These are phyloP conservation scores for Tetraselmis chui DNA, from an alignment of 139 green algal species.

Conservation along the genomic window DNA sequence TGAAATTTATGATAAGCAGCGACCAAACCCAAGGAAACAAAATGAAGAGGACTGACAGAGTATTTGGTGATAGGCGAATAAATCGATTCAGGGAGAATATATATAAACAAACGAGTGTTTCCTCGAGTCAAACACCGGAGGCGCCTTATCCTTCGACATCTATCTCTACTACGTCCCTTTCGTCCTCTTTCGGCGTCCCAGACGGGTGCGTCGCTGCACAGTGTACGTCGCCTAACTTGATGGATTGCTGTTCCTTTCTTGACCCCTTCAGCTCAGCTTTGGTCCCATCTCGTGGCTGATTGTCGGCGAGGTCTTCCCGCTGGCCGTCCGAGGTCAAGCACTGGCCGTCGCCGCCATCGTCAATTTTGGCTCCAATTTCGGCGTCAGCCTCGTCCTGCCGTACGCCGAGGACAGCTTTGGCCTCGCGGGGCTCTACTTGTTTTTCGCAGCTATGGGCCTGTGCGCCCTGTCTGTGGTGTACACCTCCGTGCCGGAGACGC, in stretches of 20 bases:
- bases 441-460: constrained; percentile 67
- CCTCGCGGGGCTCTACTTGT: constrained; percentile 53
- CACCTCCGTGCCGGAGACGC: constrained; percentile 80
- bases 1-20: too few relatives aligned
- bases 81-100: too few relatives aligned
- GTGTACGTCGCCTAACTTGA: constrained; percentile 4
- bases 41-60: too few relatives aligned
- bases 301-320: constrained; percentile 84
- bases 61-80: too few relatives aligned
- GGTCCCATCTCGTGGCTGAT: constrained; percentile 87
- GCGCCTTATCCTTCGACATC: background rate
- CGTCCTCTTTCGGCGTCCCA: constrained; percentile 10
- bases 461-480: constrained; percentile 61
- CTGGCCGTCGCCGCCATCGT: constrained; percentile 76
- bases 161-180: background rate
- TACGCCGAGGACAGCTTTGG: constrained; percentile 49
- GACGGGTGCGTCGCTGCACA: background rate
- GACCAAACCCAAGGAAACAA: too few relatives aligned
- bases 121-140: background rate
- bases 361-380: constrained; percentile 87
- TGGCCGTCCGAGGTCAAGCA: constrained; percentile 61
- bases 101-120: too few relatives aligned
- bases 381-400: constrained; percentile 49
- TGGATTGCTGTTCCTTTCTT: background rate
- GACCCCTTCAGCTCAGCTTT: constrained; percentile 61